Evolutionary conservation across 345 rosid species (phyloP).

Genomic region (Draba incana): DNA sequence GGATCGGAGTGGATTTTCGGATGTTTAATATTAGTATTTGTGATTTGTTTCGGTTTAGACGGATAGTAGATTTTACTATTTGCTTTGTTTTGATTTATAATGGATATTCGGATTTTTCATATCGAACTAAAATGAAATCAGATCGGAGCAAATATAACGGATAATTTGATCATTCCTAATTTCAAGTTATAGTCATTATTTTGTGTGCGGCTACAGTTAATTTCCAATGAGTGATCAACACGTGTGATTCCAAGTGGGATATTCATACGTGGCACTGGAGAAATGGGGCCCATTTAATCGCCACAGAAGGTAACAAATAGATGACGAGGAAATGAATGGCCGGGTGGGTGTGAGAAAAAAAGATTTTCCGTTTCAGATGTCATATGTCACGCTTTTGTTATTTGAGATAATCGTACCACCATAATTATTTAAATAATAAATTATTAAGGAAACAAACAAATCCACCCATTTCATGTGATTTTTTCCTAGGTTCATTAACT

Average conservation of each 20-base stretch:
- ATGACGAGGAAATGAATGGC: slow-evolving; percentile 42
- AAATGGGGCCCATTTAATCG: slow-evolving; percentile 33
- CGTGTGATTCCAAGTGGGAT: slow-evolving; percentile 20
- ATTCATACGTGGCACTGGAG: slow-evolving; percentile 15
- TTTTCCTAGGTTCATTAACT: no score
- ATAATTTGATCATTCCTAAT: no score
- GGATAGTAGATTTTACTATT: no score
- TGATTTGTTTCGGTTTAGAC: no score
- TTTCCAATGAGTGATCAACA: neutral
- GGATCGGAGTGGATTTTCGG: no score
- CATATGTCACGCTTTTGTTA: slow-evolving; percentile 45
- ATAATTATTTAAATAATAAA: neutral
- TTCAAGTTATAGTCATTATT: neutral
- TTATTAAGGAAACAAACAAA: slow-evolving; percentile 34
- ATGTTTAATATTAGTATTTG: no score
- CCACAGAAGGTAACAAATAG: slow-evolving; percentile 36
- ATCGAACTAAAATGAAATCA: no score
- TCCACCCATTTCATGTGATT: slow-evolving; percentile 37
- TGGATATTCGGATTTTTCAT: no score
- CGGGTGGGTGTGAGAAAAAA: slow-evolving; percentile 38
- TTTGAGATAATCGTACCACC: slow-evolving; percentile 43
- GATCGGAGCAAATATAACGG: no score
- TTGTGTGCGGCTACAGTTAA: slow-evolving; percentile 18
- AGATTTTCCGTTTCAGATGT: slow-evolving; percentile 39
- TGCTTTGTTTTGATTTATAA: no score